Evolutionary conservation across 225 moss, liverwort and hornwort species (phyloP), one percentile per base, ranked within the genome.

Genomic region (Asterella californica): DNA sequence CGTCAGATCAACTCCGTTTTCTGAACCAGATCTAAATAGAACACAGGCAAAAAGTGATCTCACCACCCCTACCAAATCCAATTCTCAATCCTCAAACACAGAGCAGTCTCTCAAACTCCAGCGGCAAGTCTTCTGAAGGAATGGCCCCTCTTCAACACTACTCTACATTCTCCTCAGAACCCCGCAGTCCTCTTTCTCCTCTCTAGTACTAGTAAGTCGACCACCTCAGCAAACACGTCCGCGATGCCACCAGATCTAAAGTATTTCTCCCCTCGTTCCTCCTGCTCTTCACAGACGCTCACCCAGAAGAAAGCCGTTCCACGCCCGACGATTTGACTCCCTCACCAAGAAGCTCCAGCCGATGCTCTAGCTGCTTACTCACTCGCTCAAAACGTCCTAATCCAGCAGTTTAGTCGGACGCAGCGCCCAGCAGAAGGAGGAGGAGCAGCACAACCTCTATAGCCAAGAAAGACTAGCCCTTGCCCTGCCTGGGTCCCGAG

Each of bases 1-100:
- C 17, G 70, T 83, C 60, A 62, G 79, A 83, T 80, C 68, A 49
- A 36, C 79, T 60, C 57, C 34, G 33, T 59, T 74, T 83, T 75
- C 45, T 10, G 29, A 54, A 53, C 36, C 52, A 49, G 62, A 70
- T 63, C 65, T 72, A 68, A 68, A 18, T 53, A 49, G 29, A 59
- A 79, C 50, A 30, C 47, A 48, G 5, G 50, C 66, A 62, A 29
- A 27, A 55, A 57, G 62, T 47, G 82, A 78, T 54, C 72, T 12
- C 15, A 22, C 33, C 15, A 22, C 33, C 61, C 14, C 15, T 52
- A 33, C 73, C 27, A 52, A 21, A 55, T 54, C 72, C 76, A 37
- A 76, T 70, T 60, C 45, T 48, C 70, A 71, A 75, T 68, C 78
- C 37, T 75, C 61, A 30, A 52, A 11, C 50, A 2, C 30, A 49